Evolutionary conservation across 1,139 yeast genomes (phyloP).

Genomic region (Pneumocystis carinii): DNA sequence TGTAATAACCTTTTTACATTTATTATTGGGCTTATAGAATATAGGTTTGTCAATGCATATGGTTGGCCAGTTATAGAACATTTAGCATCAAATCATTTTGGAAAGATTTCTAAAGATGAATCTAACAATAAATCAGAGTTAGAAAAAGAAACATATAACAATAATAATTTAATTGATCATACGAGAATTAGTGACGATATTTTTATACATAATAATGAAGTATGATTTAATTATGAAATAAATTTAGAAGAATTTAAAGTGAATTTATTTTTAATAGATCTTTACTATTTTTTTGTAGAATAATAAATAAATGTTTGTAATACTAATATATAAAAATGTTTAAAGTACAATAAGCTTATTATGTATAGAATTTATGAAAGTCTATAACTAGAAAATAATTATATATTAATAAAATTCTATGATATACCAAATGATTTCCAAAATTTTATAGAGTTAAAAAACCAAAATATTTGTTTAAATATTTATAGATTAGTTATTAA

Average conservation of each 20-base stretch:
- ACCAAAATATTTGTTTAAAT: background rate
- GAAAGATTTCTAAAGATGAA: background rate
- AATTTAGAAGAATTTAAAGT: no score
- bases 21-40: background rate
- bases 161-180: background rate
- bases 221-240: background rate
- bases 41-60: constrained; percentile 77
- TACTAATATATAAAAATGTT: no score
- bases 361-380: no score
- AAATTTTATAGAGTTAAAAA: no score
- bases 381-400: background rate
- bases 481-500: background rate
- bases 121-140: background rate
- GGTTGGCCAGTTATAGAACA: constrained; percentile 94
- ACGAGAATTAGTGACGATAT: background rate
- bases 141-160: background rate
- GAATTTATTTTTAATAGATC: no score
- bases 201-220: background rate
- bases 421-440: no score
- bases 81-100: constrained; percentile 51
- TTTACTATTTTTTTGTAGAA: no score
- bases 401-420: background rate
- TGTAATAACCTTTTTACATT: background rate
- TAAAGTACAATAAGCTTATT: background rate
- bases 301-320: no score